Evolutionary conservation across 2,329 filamentous ascomycete species (phyloP), one percentile per base, ranked within the genome.

Genomic region (Fusarium sp.): DNA sequence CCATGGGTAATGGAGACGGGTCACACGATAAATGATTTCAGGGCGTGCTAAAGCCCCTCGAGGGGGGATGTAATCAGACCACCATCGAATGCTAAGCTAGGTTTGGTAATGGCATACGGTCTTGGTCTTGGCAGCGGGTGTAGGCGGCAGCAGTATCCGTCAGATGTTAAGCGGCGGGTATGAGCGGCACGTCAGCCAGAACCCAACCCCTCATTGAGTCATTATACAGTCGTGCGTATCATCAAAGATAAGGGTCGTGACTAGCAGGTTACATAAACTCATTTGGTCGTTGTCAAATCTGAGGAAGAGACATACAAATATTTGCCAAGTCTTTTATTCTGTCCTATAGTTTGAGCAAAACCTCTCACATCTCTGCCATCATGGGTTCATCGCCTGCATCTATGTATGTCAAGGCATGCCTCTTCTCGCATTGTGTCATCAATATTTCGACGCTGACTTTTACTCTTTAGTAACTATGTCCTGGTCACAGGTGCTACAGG

Each of bases 401-500:
- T 11, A 29, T 45, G 41, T 45, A 20, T 8, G 41, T 45, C 4
- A 14, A 45, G 7, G 15, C 7, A 31, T 31, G 29, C 11, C 8
- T 40, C 23, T 41, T 15, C 15, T 8, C 13, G 14, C 8, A 17
- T 17, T 7, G 5, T 41, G 20, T n/a, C 4, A 14, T 21, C 2
- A 14, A 40, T 17, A 13, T 1, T 15, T 18, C 11, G 25, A 45
- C 21, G n/a, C n/a, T 45, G 3, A 29, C 5, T 31, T 6, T 15
- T 2, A 10, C 2, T 18, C 8, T 15, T 11, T 13, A 45, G 41
- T 15, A 23, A 20, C 14, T 45, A 45, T 5, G 41, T 20, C 13
- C n/a, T 45, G 25, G 41, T 45, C 13, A 45, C 41, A 18, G 72
- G 75, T 13, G 70, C 71, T 15, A 73, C 63, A 2, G 72, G 71